Percentiles rank a stretch among this genome's conserved stretches.
Conservation (phyloP, 1,284 basidiomycete genomes). For the Lentinus polychrous region DNA sequence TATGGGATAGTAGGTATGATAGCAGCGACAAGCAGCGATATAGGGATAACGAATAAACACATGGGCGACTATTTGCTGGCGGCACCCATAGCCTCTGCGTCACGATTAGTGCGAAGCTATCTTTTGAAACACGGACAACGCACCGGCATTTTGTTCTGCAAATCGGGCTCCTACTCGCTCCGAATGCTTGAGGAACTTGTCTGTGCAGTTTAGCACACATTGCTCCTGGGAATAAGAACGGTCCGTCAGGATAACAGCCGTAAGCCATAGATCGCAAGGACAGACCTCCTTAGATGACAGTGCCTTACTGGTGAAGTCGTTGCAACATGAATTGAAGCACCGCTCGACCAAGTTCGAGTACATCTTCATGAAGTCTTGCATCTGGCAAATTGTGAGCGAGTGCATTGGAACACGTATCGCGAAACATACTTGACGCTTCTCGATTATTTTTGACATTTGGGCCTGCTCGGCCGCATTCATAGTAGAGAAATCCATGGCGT, state of each 20-base stretch:
- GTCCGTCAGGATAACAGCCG: constrained; percentile 10
- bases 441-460: constrained; percentile 85
- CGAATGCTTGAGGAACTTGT: constrained; percentile 97
- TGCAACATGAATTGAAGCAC: constrained; percentile 92
- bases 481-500: constrained; percentile 77
- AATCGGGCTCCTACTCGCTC: constrained; percentile 92
- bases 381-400: constrained; percentile 41
- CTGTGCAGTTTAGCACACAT: constrained; percentile 70
- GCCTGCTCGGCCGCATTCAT: constrained; percentile 85
- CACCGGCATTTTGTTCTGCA: constrained; percentile 85
- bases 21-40: constrained; percentile 1
- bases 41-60: background rate
- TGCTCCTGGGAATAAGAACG: constrained; percentile 47
- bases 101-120: constrained; percentile 2
- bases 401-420: background rate
- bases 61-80: background rate
- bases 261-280: constrained; percentile 8
- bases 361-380: constrained; percentile 96
- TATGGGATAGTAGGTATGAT: constrained; percentile 5
- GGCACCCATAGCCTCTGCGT: constrained; percentile 27
- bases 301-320: constrained; percentile 95
- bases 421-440: constrained; percentile 82
- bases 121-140: constrained; percentile 20
- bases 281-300: constrained; percentile 89
- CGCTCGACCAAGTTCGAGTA: constrained; percentile 96